These are phyloP conservation scores for Lignosus rhinocerotis DNA, from an alignment of 1,284 basidiomycete genomes.

Conservation along the genomic window DNA sequence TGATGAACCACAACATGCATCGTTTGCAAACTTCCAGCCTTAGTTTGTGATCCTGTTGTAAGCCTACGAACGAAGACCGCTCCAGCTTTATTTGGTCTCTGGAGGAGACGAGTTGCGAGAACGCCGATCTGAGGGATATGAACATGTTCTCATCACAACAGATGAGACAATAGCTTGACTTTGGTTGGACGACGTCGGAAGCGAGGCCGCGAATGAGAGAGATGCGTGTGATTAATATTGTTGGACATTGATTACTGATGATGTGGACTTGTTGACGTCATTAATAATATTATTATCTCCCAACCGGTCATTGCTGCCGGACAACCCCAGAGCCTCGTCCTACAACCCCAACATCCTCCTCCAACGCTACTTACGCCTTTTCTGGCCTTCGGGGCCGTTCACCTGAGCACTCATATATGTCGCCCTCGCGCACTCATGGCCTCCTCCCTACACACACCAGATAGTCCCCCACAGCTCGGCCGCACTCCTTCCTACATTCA, in stretches of 20 bases:
- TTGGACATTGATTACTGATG: neutral
- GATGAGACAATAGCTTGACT: neutral
- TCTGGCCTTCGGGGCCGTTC: neutral
- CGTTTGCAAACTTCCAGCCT: no score
- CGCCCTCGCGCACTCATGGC: slow-evolving; percentile 7
- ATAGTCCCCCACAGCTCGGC: slow-evolving; percentile 20
- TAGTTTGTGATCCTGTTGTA: no score
- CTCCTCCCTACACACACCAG: slow-evolving; percentile 21
- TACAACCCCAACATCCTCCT: neutral
- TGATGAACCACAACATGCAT: no score
- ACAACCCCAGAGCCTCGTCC: neutral
- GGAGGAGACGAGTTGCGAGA: neutral
- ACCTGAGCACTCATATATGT: slow-evolving; percentile 6
- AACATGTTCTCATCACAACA: neutral
- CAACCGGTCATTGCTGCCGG: neutral
- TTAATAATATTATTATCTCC: no score
- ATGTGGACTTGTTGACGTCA: no score
- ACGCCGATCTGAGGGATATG: no score
- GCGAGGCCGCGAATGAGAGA: neutral
- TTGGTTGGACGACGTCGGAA: neutral
- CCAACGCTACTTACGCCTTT: neutral
- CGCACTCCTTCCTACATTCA: slow-evolving; percentile 37
- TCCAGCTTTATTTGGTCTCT: no score
- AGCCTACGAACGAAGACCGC: no score
- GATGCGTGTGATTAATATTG: neutral